These are phyloP conservation scores for Penicillium goetzii DNA, from an alignment of 495 filamentous ascomycete species.

Conservation along the genomic window DNA sequence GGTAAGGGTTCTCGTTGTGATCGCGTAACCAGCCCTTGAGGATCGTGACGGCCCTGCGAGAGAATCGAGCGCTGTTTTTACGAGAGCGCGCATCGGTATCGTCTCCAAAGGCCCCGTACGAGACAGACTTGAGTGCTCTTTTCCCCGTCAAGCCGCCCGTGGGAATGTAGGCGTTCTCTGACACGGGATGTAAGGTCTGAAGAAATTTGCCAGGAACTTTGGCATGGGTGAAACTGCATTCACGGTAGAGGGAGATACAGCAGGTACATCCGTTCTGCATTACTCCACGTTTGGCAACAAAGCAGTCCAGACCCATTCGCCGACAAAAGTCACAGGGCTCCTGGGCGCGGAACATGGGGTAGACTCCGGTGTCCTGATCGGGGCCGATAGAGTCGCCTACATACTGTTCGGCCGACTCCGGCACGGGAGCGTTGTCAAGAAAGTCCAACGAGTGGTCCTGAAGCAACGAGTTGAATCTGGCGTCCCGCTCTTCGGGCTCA, in stretches of 20 bases:
- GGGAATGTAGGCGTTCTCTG: conserved; percentile 50
- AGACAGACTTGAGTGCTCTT: conserved; percentile 46
- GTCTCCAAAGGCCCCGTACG: conserved; percentile 40
- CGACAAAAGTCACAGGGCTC: conserved; percentile 74
- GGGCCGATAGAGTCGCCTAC: conserved; percentile 32
- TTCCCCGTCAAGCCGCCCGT: conserved; percentile 43
- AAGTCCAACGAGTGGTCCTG: conserved; percentile 46
- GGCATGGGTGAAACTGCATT: conserved; percentile 69
- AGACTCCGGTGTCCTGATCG: conserved; percentile 43
- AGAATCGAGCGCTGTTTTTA: conserved; percentile 66
- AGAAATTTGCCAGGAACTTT: conserved; percentile 51
- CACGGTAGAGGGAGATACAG: conserved; percentile 74
- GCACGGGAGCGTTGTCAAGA: conserved; percentile 35
- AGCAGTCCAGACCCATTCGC: conserved; percentile 71
- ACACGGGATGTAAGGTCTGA: conserved; percentile 54
- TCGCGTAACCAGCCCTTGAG: conserved; percentile 78
- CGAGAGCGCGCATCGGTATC: conserved; percentile 52
- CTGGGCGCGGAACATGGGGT: conserved; percentile 53
- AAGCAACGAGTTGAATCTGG: conserved; percentile 41
- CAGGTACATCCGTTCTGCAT: conserved; percentile 73
- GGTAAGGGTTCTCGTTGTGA: conserved; percentile 78
- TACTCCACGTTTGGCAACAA: conserved; percentile 68
- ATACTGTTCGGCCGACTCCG: conserved; percentile 33
- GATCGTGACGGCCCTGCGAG: conserved; percentile 70
- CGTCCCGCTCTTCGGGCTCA: conserved; percentile 40